phyloP scores from a whole-genome alignment of 306 rosid genomes.

The Glycine tomentella region DNA sequence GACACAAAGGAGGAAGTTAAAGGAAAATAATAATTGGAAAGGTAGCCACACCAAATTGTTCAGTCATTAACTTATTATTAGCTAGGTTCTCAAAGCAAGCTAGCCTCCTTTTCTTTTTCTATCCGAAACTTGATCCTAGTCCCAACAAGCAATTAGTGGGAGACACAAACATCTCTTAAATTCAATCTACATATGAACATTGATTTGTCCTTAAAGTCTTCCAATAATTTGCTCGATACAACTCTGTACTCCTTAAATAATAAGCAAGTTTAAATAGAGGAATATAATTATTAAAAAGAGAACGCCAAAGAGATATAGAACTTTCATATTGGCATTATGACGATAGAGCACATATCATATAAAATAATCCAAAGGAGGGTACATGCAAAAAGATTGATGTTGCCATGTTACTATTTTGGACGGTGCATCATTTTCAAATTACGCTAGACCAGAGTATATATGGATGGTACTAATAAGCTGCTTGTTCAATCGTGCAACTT shows the following conservation, averaged over 20 bases:
- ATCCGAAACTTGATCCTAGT: conserved; percentile 7
- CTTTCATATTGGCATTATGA: conserved; percentile 46
- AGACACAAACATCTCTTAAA: not conserved
- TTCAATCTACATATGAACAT: conserved; percentile 1
- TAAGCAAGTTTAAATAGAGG: not conserved
- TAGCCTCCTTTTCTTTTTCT: conserved; percentile 3
- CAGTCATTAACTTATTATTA: conserved; percentile 19
- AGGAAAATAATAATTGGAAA: conserved; percentile 25
- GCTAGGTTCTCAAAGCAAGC: not conserved
- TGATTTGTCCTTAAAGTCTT: conserved; percentile 34
- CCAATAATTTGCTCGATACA: conserved; percentile 18
- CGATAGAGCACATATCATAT: conserved; percentile 34
- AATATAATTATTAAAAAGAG: conserved; percentile 12
- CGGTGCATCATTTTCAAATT: conserved; percentile 70
- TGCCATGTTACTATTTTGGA: conserved; percentile 67
- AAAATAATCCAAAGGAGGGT: conserved; percentile 44
- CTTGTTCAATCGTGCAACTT: conserved; percentile 69
- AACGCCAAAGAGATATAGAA: conserved; percentile 9
- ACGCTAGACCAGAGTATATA: conserved; percentile 50
- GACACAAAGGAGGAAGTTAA: conserved; percentile 17
- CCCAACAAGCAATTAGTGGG: conserved; percentile 12
- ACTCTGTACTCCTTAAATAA: conserved; percentile 1
- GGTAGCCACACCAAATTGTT: conserved; percentile 1
- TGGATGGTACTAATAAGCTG: conserved; percentile 65
- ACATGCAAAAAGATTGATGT: conserved; percentile 62